Evolutionary conservation across 345 rosid species (phyloP).

Genomic region (Euphorbia pulcherrima): DNA sequence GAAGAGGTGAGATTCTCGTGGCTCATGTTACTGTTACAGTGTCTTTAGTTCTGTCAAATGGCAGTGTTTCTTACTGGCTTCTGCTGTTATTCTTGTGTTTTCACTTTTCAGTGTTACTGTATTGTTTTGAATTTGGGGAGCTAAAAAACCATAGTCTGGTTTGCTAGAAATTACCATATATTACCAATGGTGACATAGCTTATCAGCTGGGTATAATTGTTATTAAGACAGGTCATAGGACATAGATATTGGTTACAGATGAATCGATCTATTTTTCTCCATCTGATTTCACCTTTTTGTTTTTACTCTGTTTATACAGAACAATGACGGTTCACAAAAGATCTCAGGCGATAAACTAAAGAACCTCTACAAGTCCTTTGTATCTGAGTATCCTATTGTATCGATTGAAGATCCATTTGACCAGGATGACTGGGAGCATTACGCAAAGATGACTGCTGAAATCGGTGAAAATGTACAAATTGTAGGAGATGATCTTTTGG

Average conservation of each 20-base stretch:
- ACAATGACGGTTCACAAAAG: constrained; percentile 56
- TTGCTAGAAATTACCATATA: background rate
- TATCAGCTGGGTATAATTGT: background rate
- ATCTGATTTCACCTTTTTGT: background rate
- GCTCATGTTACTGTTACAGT: background rate
- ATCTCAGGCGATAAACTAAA: constrained; percentile 58
- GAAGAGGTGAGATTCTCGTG: constrained; percentile 39
- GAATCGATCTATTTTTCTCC: background rate
- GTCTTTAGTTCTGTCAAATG: no score
- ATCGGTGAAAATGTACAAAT: constrained; percentile 57
- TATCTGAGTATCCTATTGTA: constrained; percentile 52
- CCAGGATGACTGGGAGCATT: constrained; percentile 72
- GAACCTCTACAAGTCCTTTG: constrained; percentile 58
- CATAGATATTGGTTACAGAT: background rate
- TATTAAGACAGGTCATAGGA: background rate
- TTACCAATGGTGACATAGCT: background rate
- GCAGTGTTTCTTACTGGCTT: background rate
- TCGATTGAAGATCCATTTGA: constrained; percentile 74
- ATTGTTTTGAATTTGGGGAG: background rate
- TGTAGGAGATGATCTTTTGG: constrained; percentile 71
- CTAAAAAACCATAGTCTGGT: background rate
- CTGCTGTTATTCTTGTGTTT: background rate
- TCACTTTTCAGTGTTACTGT: background rate
- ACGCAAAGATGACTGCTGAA: constrained; percentile 49
- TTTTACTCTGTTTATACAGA: constrained; percentile 31